Evolutionary conservation across 768 basidiomycete genomes (phyloP).

Genomic region (Termitomyces sp.): DNA sequence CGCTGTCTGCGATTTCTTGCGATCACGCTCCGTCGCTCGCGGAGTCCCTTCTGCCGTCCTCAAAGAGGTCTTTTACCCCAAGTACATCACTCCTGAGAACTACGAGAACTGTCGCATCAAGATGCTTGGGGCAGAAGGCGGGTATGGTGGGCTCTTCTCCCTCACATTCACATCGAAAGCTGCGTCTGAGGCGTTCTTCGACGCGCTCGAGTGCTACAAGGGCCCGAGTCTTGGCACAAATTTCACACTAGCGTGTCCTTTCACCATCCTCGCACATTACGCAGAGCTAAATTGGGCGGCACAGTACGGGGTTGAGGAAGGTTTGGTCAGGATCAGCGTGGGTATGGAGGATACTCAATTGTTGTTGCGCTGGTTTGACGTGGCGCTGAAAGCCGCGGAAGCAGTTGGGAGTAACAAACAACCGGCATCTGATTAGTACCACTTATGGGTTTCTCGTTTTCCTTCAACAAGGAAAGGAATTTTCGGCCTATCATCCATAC

Average conservation of each 20-base stretch:
- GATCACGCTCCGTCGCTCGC: slow-evolving; percentile 44
- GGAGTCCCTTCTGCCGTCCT: slow-evolving; percentile 42
- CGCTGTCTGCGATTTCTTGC: slow-evolving; percentile 74
- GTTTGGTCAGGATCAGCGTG: slow-evolving; percentile 84
- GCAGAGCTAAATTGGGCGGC: slow-evolving; percentile 89
- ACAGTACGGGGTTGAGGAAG: slow-evolving; percentile 76
- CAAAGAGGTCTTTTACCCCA: slow-evolving; percentile 88
- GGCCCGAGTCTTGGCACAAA: slow-evolving; percentile 93
- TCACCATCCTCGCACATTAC: slow-evolving; percentile 89
- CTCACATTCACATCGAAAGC: slow-evolving; percentile 68
- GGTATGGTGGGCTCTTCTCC: slow-evolving; percentile 86
- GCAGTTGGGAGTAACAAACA: slow-evolving; percentile 5
- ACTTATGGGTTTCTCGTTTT: background rate
- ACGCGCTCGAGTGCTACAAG: slow-evolving; percentile 76
- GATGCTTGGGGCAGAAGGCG: slow-evolving; percentile 33
- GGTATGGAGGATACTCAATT: slow-evolving; percentile 72
- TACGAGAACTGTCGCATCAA: slow-evolving; percentile 66
- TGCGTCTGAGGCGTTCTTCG: slow-evolving; percentile 78
- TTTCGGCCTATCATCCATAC: slow-evolving; percentile 14
- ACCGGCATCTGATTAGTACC: background rate
- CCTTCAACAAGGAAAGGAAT: slow-evolving; percentile 31
- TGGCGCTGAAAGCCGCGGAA: slow-evolving; percentile 74
- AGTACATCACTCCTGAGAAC: slow-evolving; percentile 64
- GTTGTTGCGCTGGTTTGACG: slow-evolving; percentile 53
- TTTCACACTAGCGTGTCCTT: slow-evolving; percentile 93